Percentiles rank a stretch among this genome's conserved stretches.
Conservation (phyloP, 148 eudicot genomes). For the Spergularia marina region DNA sequence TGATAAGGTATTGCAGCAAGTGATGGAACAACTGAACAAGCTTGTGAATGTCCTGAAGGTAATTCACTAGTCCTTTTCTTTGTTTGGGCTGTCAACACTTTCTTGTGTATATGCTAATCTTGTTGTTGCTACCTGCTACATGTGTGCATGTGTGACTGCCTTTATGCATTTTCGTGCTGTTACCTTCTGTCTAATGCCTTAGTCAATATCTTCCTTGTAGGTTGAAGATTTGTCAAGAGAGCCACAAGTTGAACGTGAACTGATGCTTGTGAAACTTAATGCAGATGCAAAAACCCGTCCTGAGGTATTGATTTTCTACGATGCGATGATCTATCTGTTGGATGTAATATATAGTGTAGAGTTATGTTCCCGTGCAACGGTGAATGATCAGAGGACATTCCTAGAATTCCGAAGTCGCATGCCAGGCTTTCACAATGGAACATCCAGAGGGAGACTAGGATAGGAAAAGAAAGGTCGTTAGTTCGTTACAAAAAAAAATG, state of each 20-base stretch:
- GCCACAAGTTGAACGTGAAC: slow-evolving; percentile 90
- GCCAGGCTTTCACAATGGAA: not conserved
- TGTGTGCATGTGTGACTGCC: not conserved
- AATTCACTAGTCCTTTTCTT: not conserved
- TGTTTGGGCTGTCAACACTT: not conserved
- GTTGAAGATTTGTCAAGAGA: slow-evolving; percentile 85
- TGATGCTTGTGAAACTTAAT: slow-evolving; percentile 80
- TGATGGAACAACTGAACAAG: slow-evolving; percentile 87
- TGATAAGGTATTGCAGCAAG: slow-evolving; percentile 77
- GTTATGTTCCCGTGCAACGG: not conserved
- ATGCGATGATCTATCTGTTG: not conserved
- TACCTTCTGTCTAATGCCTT: slow-evolving; percentile 4
- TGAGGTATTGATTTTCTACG: slow-evolving; percentile 43
- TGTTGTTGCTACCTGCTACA: not conserved
- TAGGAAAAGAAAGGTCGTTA: not conserved
- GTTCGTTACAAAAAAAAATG: too few relatives aligned
- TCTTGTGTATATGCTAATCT: not conserved
- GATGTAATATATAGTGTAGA: not conserved
- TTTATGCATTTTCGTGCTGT: not conserved
- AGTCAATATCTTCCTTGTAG: slow-evolving; percentile 26
- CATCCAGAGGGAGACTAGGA: not conserved
- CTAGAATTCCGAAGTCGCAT: not conserved
- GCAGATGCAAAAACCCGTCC: slow-evolving; percentile 56
- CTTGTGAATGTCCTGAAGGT: slow-evolving; percentile 90
- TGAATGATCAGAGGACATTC: not conserved